Percentiles rank a stretch among this genome's conserved stretches.
Conservation (phyloP, 192 early-diverging fungal genomes). For the Linnemannia elongata region DNA sequence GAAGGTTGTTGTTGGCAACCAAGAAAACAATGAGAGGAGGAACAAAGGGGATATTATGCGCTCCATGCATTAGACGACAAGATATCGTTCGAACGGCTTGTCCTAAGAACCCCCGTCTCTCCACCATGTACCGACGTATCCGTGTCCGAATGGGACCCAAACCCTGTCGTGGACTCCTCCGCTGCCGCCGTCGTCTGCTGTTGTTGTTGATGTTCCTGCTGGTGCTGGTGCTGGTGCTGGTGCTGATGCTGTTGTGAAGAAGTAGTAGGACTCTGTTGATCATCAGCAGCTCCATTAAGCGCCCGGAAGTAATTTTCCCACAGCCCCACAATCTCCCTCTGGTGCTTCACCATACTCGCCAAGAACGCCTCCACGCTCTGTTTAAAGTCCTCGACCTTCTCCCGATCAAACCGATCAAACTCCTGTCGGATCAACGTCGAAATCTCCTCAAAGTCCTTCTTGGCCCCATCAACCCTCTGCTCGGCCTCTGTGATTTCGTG, state of each 20-base stretch:
- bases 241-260: not conserved
- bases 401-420: constrained; percentile 83
- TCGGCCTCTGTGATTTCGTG: constrained; percentile 57
- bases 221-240: constrained; percentile 8
- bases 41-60: not conserved
- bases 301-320: constrained; percentile 57
- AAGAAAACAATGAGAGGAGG: not conserved
- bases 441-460: constrained; percentile 83
- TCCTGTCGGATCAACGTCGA: constrained; percentile 78
- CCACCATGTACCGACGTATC: not conserved
- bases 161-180: not conserved
- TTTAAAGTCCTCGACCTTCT: constrained; percentile 86
- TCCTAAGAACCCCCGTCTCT: not conserved
- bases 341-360: constrained; percentile 81
- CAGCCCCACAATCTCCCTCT: constrained; percentile 75
- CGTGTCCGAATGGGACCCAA: not conserved
- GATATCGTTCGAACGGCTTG: constrained; percentile 33
- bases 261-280: not conserved
- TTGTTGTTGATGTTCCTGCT: constrained; percentile 20
- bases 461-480: constrained; percentile 59
- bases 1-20: too few species aligned
- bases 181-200: not conserved
- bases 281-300: constrained; percentile 31
- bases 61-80: constrained; percentile 46
- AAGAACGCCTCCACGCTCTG: constrained; percentile 79